phyloP scores from a whole-genome alignment of 2,329 filamentous ascomycete species.

The Paecilomyces sp. region DNA sequence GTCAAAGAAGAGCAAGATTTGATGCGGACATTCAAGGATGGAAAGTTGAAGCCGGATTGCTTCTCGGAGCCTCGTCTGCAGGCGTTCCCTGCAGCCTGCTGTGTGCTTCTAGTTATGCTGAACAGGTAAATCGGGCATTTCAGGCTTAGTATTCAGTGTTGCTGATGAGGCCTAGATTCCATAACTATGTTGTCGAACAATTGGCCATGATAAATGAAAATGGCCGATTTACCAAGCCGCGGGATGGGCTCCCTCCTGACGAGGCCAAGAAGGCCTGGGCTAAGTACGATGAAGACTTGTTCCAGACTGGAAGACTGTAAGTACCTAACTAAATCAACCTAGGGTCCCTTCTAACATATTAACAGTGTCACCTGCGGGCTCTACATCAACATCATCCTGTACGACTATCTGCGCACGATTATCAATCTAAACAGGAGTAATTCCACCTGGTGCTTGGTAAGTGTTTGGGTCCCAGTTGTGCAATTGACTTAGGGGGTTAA shows the following conservation, averaged over 20 bases:
- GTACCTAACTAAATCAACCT: slow-evolving; percentile 9
- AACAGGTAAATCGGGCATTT: slow-evolving; percentile 18
- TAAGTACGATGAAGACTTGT: slow-evolving; percentile 69
- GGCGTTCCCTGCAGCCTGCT: slow-evolving; percentile 65
- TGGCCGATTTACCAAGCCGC: slow-evolving; percentile 65
- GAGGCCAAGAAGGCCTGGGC: slow-evolving; percentile 48
- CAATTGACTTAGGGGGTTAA: not conserved
- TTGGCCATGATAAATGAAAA: slow-evolving; percentile 81
- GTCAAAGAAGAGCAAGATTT: slow-evolving; percentile 42
- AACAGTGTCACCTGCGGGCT: slow-evolving; percentile 58
- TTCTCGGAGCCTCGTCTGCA: slow-evolving; percentile 65
- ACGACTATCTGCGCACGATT: slow-evolving; percentile 74
- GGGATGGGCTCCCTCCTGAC: slow-evolving; percentile 43
- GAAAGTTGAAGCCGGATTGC: slow-evolving; percentile 64
- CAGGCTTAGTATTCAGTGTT: not conserved
- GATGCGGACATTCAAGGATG: slow-evolving; percentile 59
- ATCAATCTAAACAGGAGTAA: slow-evolving; percentile 65
- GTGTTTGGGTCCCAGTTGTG: not conserved
- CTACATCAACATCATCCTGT: slow-evolving; percentile 71
- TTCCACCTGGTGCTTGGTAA: slow-evolving; percentile 66
- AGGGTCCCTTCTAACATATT: slow-evolving; percentile 9
- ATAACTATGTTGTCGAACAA: slow-evolving; percentile 77
- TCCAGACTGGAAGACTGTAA: slow-evolving; percentile 66
- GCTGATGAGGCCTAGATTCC: slow-evolving; percentile 54
- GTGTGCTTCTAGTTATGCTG: slow-evolving; percentile 68